A percentile compares a stretch with the other conserved stretches of the same genome.
Conservation (phyloP, 495 filamentous ascomycete genomes). For the Podospora sp. region DNA sequence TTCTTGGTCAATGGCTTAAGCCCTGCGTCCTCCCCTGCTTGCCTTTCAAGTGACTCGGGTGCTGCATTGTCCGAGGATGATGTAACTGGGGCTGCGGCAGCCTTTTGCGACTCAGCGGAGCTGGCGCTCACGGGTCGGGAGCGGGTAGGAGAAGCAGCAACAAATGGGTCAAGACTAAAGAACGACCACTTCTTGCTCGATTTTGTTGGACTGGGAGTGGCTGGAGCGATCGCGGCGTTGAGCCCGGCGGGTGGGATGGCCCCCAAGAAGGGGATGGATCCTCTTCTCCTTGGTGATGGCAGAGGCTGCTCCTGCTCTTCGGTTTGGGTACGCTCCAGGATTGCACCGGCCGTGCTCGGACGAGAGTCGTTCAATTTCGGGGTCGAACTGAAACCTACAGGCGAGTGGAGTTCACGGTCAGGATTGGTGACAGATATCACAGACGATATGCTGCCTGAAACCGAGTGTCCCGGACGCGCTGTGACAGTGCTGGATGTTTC, state of each 20-base stretch:
- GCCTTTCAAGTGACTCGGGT: not conserved
- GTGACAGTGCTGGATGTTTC: constrained; percentile 71
- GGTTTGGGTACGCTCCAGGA: constrained; percentile 51
- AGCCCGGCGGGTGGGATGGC: constrained; percentile 32
- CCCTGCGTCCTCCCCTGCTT: constrained; percentile 10
- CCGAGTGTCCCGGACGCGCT: constrained; percentile 62
- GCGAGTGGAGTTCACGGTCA: constrained; percentile 41
- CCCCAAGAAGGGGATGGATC: constrained; percentile 54
- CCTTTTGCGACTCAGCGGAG: constrained; percentile 40
- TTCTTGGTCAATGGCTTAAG: constrained; percentile 49
- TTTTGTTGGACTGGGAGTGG: constrained; percentile 50
- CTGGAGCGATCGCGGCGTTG: constrained; percentile 30
- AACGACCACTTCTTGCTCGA: constrained; percentile 56
- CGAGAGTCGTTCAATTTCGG: constrained; percentile 41
- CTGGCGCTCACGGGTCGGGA: constrained; percentile 42
- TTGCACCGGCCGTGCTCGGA: constrained; percentile 56
- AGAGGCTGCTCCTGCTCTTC: constrained; percentile 34
- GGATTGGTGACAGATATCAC: constrained; percentile 53
- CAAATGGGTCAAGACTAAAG: constrained; percentile 53
- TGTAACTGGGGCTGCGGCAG: constrained; percentile 14
- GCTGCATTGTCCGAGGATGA: constrained; percentile 25
- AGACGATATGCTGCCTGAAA: constrained; percentile 66
- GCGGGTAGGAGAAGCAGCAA: constrained; percentile 45
- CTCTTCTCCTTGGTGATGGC: constrained; percentile 45
- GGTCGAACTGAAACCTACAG: constrained; percentile 31